Percentiles rank a stretch among this genome's conserved stretches.
Conservation (phyloP, 108 stramenopile species). For the Cyclotella choctawhatcheeana region DNA sequence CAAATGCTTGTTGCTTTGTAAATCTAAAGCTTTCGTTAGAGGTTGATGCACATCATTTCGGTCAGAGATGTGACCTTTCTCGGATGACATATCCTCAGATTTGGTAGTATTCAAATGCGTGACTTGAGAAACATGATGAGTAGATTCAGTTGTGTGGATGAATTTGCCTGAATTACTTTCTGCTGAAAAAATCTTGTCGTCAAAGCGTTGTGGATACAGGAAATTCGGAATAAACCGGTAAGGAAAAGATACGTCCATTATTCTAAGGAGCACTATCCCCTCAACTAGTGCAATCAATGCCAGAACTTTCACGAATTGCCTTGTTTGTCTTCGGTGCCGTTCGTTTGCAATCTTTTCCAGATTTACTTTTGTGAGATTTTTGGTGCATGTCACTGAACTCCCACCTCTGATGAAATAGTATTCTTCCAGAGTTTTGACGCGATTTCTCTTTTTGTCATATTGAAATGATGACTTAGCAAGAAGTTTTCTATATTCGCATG, state of each 20-base stretch:
- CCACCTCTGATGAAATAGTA: slow-evolving; percentile 29
- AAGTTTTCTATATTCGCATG: slow-evolving; percentile 13
- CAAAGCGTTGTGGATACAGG: background rate
- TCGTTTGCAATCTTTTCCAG: slow-evolving; percentile 4
- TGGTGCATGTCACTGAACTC: slow-evolving; percentile 6
- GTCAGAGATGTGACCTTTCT: no score
- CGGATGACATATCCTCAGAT: no score
- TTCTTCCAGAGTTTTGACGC: slow-evolving; percentile 26
- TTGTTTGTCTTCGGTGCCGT: slow-evolving; percentile 1
- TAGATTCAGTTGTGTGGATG: background rate
- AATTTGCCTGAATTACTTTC: background rate
- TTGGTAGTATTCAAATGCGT: no score
- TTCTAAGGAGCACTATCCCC: slow-evolving; percentile 4
- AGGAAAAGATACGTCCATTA: background rate
- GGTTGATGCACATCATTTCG: no score
- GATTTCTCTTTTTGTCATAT: slow-evolving; percentile 16
- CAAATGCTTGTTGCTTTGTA: background rate
- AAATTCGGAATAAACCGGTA: background rate
- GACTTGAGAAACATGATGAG: no score
- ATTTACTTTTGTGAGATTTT: slow-evolving; percentile 16
- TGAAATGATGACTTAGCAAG: slow-evolving; percentile 11
- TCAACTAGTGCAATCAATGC: slow-evolving; percentile 8
- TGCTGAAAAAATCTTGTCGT: no score
- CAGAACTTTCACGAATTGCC: slow-evolving; percentile 1
- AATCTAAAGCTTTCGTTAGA: no score